phyloP scores from a whole-genome alignment of 2,329 filamentous ascomycete species.

The Fusarium veterinarium region DNA sequence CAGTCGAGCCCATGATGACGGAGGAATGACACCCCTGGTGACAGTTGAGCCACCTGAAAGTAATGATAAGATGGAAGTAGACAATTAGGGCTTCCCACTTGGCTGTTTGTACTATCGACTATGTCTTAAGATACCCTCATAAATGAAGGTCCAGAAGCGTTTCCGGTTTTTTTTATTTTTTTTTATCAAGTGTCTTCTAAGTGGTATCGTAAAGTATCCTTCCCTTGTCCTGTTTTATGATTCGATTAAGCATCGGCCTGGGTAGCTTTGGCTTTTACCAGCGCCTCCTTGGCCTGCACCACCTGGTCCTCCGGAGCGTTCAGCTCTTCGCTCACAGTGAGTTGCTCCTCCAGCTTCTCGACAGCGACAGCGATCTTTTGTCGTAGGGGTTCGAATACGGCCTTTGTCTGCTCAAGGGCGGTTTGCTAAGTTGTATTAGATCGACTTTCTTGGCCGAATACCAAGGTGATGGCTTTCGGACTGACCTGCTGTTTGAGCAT shows the following conservation, averaged over 20 bases:
- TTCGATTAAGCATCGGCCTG: constrained; percentile 20
- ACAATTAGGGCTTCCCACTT: constrained; percentile 53
- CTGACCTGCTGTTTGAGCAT: constrained; percentile 86
- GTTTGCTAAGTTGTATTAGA: constrained; percentile 65
- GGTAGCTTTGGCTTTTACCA: constrained; percentile 60
- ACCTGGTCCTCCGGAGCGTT: constrained; percentile 62
- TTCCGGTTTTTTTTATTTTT: neutral
- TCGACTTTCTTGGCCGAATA: neutral
- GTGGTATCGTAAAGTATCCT: constrained; percentile 35
- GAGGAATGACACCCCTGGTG: constrained; percentile 57
- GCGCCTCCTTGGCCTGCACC: constrained; percentile 64
- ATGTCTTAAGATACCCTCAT: constrained; percentile 45
- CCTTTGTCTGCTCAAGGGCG: constrained; percentile 88
- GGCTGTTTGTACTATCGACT: neutral
- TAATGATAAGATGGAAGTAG: constrained; percentile 72
- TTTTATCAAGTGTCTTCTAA: constrained; percentile 9
- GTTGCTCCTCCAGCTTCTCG: constrained; percentile 77
- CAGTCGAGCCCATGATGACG: constrained; percentile 56
- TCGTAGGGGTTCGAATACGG: constrained; percentile 79
- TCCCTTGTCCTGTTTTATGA: neutral
- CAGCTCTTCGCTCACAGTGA: constrained; percentile 71
- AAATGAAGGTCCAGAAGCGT: constrained; percentile 26
- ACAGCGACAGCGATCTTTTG: constrained; percentile 78
- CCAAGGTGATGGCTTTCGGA: constrained; percentile 37
- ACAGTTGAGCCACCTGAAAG: constrained; percentile 61